Percentiles rank a stretch among this genome's conserved stretches.
These are phyloP conservation scores for Trifolium dubium DNA, from an alignment of 306 rosid species.

Conservation along the genomic window DNA sequence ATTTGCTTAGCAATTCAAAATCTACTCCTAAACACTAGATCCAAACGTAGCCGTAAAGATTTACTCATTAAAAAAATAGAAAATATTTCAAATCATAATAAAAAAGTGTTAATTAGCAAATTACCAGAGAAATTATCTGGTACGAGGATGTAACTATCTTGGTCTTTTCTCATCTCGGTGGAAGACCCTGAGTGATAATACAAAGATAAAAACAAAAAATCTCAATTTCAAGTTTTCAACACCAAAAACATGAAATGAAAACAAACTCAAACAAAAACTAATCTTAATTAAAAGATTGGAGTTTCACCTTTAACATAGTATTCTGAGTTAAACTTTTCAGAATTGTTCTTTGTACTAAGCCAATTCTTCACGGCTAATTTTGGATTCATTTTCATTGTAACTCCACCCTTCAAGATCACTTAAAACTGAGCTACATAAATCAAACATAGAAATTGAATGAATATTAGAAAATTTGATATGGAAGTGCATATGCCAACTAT, in stretches of 20 bases:
- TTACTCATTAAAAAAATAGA: neutral
- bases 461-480: slow-evolving; percentile 26
- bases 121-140: slow-evolving; percentile 63
- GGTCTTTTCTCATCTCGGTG: slow-evolving; percentile 60
- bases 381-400: slow-evolving; percentile 65
- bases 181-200: slow-evolving; percentile 41
- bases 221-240: neutral
- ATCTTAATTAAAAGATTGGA: neutral
- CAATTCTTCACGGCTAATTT: slow-evolving; percentile 63
- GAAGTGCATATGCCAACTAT: neutral
- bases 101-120: neutral
- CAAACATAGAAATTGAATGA: neutral
- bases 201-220: neutral
- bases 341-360: slow-evolving; percentile 61
- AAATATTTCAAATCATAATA: neutral
- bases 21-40: neutral
- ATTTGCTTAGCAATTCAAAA: neutral
- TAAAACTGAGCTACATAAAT: slow-evolving; percentile 33
- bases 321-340: slow-evolving; percentile 57
- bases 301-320: slow-evolving; percentile 49
- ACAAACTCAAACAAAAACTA: neutral
- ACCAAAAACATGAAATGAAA: slow-evolving; percentile 18
- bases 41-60: neutral
- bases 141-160: slow-evolving; percentile 60
- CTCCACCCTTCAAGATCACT: slow-evolving; percentile 35